Conservation (phyloP, 345 rosid species). For the Tarenaya hassleriana region DNA sequence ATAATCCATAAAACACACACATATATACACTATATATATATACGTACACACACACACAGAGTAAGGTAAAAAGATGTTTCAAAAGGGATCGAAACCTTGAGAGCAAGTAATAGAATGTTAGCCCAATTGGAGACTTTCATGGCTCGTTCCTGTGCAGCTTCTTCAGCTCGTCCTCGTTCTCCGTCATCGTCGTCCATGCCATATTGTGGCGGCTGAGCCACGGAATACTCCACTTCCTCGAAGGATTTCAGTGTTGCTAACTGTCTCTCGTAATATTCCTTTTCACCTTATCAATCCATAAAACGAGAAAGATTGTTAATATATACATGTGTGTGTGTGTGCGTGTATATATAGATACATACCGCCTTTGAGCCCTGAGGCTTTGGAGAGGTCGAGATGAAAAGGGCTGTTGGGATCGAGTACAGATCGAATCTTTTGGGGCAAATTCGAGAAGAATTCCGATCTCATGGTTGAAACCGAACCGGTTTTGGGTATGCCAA, state of each 20-base stretch:
- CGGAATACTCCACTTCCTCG: constrained; percentile 53
- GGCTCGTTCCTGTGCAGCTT: constrained; percentile 51
- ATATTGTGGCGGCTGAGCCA: constrained; percentile 27
- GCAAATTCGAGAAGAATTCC: constrained; percentile 52
- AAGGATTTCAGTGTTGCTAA: constrained; percentile 66
- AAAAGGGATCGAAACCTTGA: constrained; percentile 53
- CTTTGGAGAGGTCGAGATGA: constrained; percentile 41
- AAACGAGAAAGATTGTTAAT: no score
- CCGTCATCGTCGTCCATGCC: constrained; percentile 25
- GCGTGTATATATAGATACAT: background rate
- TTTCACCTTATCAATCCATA: constrained; percentile 43
- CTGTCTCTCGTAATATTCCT: constrained; percentile 68
- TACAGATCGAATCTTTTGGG: constrained; percentile 50
- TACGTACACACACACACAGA: background rate
- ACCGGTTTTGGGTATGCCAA: constrained; percentile 8
- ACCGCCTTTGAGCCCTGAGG: constrained; percentile 50
- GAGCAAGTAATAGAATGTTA: constrained; percentile 55
- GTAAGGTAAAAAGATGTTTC: background rate
- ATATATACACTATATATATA: background rate
- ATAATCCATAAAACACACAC: background rate
- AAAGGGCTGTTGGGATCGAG: constrained; percentile 54
- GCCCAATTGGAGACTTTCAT: constrained; percentile 80
- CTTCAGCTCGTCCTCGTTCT: constrained; percentile 36
- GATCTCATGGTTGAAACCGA: constrained; percentile 27
- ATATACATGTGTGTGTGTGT: no score